These are phyloP conservation scores for Pseudozyma thailandica DNA, from an alignment of 1,284 basidiomycete species.

Conservation along the genomic window DNA sequence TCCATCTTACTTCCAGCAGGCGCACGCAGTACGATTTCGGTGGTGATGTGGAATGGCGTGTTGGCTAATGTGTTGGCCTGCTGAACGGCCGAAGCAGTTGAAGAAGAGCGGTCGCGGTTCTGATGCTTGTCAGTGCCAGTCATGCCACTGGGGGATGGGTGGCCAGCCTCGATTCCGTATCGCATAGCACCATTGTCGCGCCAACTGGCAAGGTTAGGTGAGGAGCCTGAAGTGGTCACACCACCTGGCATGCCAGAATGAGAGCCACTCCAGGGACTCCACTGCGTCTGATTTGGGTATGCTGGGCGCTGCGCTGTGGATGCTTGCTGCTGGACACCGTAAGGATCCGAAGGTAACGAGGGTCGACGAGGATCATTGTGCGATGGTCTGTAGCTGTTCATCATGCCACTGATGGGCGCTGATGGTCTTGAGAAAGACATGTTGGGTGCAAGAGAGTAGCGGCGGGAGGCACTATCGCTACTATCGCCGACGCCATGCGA, in stretches of 20 bases:
- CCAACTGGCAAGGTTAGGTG: conserved; percentile 32
- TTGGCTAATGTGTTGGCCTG: conserved; percentile 45
- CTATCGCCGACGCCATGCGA: conserved; percentile 10
- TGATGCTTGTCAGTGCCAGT: conserved; percentile 38
- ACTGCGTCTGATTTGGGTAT: conserved; percentile 23
- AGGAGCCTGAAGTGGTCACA: conserved; percentile 20
- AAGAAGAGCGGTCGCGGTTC: conserved; percentile 36
- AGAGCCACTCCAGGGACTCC: conserved; percentile 29
- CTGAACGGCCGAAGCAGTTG: conserved; percentile 31
- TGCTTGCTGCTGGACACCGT: conserved; percentile 19
- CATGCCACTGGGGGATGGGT: conserved; percentile 34
- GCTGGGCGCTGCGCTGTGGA: conserved; percentile 15
- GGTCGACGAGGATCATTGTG: conserved; percentile 39
- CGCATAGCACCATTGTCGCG: conserved; percentile 27
- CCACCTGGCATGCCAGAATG: conserved; percentile 23
- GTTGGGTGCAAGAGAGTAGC: conserved; percentile 45
- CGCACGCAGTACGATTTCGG: conserved; percentile 53
- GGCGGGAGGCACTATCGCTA: conserved; percentile 21
- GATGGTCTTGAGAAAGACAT: conserved; percentile 43
- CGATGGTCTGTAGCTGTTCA: conserved; percentile 43
- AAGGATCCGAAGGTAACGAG: conserved; percentile 37
- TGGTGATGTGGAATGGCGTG: conserved; percentile 50
- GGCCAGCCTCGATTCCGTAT: conserved; percentile 29
- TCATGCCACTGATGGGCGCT: conserved; percentile 38
- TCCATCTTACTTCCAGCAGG: conserved; percentile 50